Evolutionary conservation across 257 asterid genomes (phyloP), one percentile per base, ranked within the genome.

Genomic region (Oldenlandia corymbosa): DNA sequence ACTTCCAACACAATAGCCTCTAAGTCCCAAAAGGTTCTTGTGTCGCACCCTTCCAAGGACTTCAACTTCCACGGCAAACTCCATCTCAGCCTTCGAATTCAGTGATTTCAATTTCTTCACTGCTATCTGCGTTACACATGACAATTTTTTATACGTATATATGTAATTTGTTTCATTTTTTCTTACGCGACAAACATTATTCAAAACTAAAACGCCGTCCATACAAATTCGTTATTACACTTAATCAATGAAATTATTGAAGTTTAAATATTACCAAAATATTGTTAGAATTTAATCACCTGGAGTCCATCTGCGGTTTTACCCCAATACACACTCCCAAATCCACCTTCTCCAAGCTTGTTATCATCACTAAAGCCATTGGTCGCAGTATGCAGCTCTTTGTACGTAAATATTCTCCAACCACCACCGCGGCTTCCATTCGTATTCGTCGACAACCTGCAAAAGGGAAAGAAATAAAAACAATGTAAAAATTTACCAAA

Each of bases 241-340:
- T n/a, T n/a, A n/a, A n/a, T n/a, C n/a, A n/a, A n/a, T n/a, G n/a
- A n/a, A n/a, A n/a, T n/a, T n/a, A n/a, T n/a, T 34, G 39, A 34
- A 34, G 39, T 34, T 34, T 34, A 34, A 34, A 34, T 34, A 3
- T 34, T 9, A n/a, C n/a, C n/a, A n/a, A n/a, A n/a, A n/a, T n/a
- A 34, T 34, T 34, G 39, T 34, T 34, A 9, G 39, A 34, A 48
- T 14, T 17, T 21, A 17, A 26, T 53, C 80, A 88, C 96, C 85
- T 86, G 95, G 67, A 86, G 93, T 16, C 95, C 95, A 58, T 88
- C 96, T 0, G 95, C 74, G 23, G 95, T 86, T 69, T 85, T 84
- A 23, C 96, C 96, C 96, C 96, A 84, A 42, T 86, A 86, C 1
- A 88, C 96, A 67, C 96, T 88, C 39, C 96, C 96, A 57, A 88